Evolutionary conservation across 2,329 filamentous ascomycete species (phyloP), one percentile per base, ranked within the genome.

Genomic region (Aspergillus proliferans): DNA sequence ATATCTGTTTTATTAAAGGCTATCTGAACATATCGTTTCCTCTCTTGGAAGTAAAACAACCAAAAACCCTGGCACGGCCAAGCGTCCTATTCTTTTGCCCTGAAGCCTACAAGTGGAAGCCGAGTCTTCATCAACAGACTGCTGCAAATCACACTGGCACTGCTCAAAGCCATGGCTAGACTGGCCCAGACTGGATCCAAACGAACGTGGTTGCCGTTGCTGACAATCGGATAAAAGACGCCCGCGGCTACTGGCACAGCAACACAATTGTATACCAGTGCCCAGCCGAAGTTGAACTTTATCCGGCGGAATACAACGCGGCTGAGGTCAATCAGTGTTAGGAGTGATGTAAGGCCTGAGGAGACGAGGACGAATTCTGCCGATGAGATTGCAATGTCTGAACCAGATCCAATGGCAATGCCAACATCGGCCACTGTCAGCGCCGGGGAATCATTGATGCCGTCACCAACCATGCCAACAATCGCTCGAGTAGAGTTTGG

Each of bases 231-330:
- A 66, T 86, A 92, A 52, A 92, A 71, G 43, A 83, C 85, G 2
- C 88, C 88, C 0, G 88, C 88, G 0, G 88, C 88, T 47, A 93
- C 76, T 1, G 88, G 88, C 51, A 93, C 76, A 4, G 86, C 85
- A 39, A 86, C 62, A 40, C 85, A 57, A 65, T 93, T 93, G 72
- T 93, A 93, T 7, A 92, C 72, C 36, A 86, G 76, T 0, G 88
- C 88, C 88, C 88, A 93, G 21, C 71, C 80, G 70, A 93, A 93
- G 67, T 93, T 93, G 73, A 88, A 76, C 71, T 84, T 85, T 63
- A 93, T 87, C 26, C 88, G 77, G 12, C 79, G 73, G 65, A 93
- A 87, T 7, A 92, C 87, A 5, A 76, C 75, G 26, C 76, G 71
- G 55, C 82, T 86, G 54, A 93, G 78, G 44, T 81, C 78, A 34